phyloP scores from a whole-genome alignment of 2,329 filamentous ascomycete genomes.

The Diaporthe caulivora region DNA sequence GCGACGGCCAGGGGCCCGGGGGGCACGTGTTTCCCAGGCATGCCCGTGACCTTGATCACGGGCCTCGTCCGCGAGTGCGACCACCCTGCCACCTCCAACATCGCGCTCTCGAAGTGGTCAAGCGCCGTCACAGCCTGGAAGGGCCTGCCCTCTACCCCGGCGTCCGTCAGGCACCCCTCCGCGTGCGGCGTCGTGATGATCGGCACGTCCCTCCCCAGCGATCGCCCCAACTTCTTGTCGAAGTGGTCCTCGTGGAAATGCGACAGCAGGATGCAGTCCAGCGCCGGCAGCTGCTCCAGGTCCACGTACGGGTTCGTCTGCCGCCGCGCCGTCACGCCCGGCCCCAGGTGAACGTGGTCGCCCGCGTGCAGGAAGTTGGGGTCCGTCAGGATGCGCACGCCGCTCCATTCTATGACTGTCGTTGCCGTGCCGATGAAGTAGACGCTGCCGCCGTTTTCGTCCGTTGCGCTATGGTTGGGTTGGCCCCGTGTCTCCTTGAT shows the following conservation, averaged over 20 bases:
- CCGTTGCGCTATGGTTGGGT: conserved; percentile 39
- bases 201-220: conserved; percentile 61
- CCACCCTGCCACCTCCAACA: conserved; percentile 48
- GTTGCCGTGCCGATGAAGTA: conserved; percentile 70
- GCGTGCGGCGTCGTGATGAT: conserved; percentile 76
- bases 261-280: conserved; percentile 71
- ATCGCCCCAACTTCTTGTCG: conserved; percentile 54
- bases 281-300: conserved; percentile 67
- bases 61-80: conserved; percentile 44
- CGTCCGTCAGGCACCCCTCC: conserved; percentile 59
- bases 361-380: conserved; percentile 76
- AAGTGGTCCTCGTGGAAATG: conserved; percentile 72
- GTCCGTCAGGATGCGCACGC: conserved; percentile 67
- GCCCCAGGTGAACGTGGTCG: conserved; percentile 75
- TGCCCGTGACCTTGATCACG: conserved; percentile 69
- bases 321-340: conserved; percentile 68
- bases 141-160: conserved; percentile 54
- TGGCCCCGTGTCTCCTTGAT: conserved; percentile 43
- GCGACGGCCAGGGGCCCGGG: conserved; percentile 53
- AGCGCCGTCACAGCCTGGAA: conserved; percentile 68
- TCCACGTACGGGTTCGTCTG: conserved; percentile 71
- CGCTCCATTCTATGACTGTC: conserved; percentile 66
- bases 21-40: conserved; percentile 74
- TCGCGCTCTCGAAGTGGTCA: conserved; percentile 66
- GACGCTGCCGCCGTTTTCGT: conserved; percentile 56